Evolutionary conservation across 1,284 basidiomycete genomes (phyloP), one percentile per base, ranked within the genome.

Genomic region (Rugosomyces carneus): DNA sequence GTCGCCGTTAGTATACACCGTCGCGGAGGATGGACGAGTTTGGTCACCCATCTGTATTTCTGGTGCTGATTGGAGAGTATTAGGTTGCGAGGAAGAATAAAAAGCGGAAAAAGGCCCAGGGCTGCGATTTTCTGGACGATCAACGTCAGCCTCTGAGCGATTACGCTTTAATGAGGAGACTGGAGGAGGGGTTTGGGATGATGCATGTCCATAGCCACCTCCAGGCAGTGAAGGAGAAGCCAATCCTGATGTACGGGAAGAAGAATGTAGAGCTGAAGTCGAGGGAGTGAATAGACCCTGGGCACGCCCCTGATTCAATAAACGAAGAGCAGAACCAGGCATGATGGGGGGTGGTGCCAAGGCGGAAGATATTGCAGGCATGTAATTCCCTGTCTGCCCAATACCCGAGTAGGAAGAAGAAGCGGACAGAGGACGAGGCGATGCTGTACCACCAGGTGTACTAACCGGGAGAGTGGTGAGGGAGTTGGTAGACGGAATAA

Each of bases 221-320:
- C 55, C 45, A 49, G 58, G 53, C 42, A 63, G 66, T 13, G 66
- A 66, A 40, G 69, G 67, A 15, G 69, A 67, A 24, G 56, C 59
- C 41, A 67, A 67, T 16, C 67, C 60, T 62, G 67, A 56, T 57
- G 66, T 54, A 36, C 62, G 55, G 44, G 62, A 58, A 48, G 62
- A 58, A 48, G 63, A 58, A 44, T 62, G 38, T 36, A 68, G 45
- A 55, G 66, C 55, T 40, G 86, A 82, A 10, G 84, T 88, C 18
- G 85, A 86, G 2, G 85, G 85, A 9, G 87, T 89, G 60, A 89
- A 89, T 20, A 90, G 72, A 42, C 88, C 88, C 68, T 90, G 86
- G 0, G 88, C 87, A 44, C 87, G 80, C 46, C 88, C 88, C 71
- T 91, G 86, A 57, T 87, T 84, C 34, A 90, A 73, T 37, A 89